These are phyloP conservation scores for Phytopythium oedochilum DNA, from an alignment of 352 stramenopile genomes.

Conservation along the genomic window DNA sequence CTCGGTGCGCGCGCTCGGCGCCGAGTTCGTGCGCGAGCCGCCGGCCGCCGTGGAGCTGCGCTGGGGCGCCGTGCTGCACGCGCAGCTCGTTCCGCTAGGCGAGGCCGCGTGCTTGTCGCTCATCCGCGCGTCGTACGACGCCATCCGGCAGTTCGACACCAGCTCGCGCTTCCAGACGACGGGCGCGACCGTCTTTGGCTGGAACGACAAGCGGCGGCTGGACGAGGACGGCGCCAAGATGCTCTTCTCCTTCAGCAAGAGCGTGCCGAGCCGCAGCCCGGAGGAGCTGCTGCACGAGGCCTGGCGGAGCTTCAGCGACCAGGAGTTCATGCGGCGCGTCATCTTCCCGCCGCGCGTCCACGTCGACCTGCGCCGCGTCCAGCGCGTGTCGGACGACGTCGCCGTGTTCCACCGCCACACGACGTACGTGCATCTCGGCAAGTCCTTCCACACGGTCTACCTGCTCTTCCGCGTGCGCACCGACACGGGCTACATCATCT, in stretches of 20 bases:
- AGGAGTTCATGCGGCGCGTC: constrained; percentile 42
- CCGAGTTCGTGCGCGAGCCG: constrained; percentile 20
- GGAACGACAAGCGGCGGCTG: constrained; percentile 48
- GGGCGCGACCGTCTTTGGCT: constrained; percentile 46
- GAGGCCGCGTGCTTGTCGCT: constrained; percentile 27
- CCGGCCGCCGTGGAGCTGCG: constrained; percentile 7
- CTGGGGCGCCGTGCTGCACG: constrained; percentile 27
- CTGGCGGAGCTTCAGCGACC: constrained; percentile 42
- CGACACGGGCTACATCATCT: constrained; percentile 46
- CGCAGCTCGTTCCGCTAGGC: constrained; percentile 24
- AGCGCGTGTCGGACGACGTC: constrained; percentile 45
- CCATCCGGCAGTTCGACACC: constrained; percentile 44
- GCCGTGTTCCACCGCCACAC: constrained; percentile 54
- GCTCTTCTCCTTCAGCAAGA: constrained; percentile 63
- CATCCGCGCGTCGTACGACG: constrained; percentile 54
- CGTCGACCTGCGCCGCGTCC: constrained; percentile 38
- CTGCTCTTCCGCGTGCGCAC: constrained; percentile 61
- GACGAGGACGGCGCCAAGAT: constrained; percentile 36
- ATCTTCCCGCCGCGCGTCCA: constrained; percentile 44
- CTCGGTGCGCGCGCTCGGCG: constrained; percentile 19
- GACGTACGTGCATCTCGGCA: constrained; percentile 37
- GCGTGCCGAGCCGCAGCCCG: constrained; percentile 23
- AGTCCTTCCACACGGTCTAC: constrained; percentile 67
- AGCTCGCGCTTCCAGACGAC: constrained; percentile 39
- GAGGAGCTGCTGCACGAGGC: constrained; percentile 38